Conservation (phyloP, 495 filamentous ascomycete genomes). For the Patellaria atrata region DNA sequence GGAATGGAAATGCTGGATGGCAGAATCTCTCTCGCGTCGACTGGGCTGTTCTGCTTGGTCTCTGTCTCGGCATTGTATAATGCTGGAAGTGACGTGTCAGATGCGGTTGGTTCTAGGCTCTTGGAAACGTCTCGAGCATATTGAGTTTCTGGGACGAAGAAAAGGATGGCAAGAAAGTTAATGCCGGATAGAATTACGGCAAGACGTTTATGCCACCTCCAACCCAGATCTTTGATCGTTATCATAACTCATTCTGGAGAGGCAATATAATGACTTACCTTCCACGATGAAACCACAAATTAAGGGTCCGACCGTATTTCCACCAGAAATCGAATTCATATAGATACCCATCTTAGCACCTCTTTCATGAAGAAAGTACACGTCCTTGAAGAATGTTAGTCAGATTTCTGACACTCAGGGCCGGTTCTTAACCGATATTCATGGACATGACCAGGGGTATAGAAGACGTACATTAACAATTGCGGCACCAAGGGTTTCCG, state of each 20-base stretch:
- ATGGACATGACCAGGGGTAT: too few relatives aligned
- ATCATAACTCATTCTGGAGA: too few relatives aligned
- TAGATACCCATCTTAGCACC: slow-evolving; percentile 22
- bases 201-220: slow-evolving; percentile 26
- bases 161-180: slow-evolving; percentile 22
- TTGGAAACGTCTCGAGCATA: slow-evolving; percentile 14
- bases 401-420: not conserved
- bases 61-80: slow-evolving; percentile 9
- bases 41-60: slow-evolving; percentile 9
- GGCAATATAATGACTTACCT: slow-evolving; percentile 1
- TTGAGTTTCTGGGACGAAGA: slow-evolving; percentile 25
- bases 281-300: slow-evolving; percentile 24
- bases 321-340: slow-evolving; percentile 23
- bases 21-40: slow-evolving; percentile 3
- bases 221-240: slow-evolving; percentile 15
- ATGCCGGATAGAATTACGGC: slow-evolving; percentile 20
- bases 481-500: slow-evolving; percentile 24
- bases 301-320: slow-evolving; percentile 24
- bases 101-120: not conserved
- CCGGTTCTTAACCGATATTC: too few relatives aligned
- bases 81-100: slow-evolving; percentile 1
- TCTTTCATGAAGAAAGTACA: slow-evolving; percentile 23
- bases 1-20: slow-evolving; percentile 11
- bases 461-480: slow-evolving; percentile 24
- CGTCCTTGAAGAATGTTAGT: slow-evolving; percentile 15